Base-by-base conservation (phyloP, 140 eudicot genomes). In the Bidens hawaiensis region DNA sequence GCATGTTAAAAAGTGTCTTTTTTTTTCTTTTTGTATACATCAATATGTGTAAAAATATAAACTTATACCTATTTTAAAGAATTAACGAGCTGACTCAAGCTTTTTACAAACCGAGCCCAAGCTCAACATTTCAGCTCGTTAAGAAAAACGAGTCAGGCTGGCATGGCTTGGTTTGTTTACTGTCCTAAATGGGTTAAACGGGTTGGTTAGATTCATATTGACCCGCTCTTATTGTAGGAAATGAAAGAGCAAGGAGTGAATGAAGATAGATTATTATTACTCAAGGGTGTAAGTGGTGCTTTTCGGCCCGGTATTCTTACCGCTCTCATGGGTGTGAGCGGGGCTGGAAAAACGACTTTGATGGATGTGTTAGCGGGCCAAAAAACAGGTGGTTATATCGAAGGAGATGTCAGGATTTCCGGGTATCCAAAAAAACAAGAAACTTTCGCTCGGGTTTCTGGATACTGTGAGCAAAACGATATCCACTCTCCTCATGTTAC, bases 261-360 rank as follows among this genome's bases (percentile, higher is more conserved):
- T 57, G 88, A 74, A 60, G 85, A 85, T 19, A 72, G 74, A 62
- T 36, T 85, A 48, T 28, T 68, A 16, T 74, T 85, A 67, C 76
- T 85, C 15, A 85, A 79, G 62, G 88, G 94, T 3, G 83, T 85
- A 59, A 85, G 83, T 69, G 94, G 94, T 33, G 85, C 94, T 22
- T 81, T 85, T 64, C 71, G 83, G 67, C 94, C 94, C 0, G 94
- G 94, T 47, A 74, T 85, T 38, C 88, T 85, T 24, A 85, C 94
- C 9, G 94, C 94, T 31, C 79, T 85, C 2, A 85, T 85, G 94
- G 88, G 94, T 14, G 88, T 81, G 17, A 85, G 94, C 67, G 94
- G 94, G 18, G 79, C 79, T 8, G 79, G 79, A 15, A 75, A 75
- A 52, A 75, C 79, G 1, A 75, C 79, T 5, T 60, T 75, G 51